These are phyloP conservation scores for Euphorbia celastroides DNA, from an alignment of 441 rosid genomes.

Conservation along the genomic window DNA sequence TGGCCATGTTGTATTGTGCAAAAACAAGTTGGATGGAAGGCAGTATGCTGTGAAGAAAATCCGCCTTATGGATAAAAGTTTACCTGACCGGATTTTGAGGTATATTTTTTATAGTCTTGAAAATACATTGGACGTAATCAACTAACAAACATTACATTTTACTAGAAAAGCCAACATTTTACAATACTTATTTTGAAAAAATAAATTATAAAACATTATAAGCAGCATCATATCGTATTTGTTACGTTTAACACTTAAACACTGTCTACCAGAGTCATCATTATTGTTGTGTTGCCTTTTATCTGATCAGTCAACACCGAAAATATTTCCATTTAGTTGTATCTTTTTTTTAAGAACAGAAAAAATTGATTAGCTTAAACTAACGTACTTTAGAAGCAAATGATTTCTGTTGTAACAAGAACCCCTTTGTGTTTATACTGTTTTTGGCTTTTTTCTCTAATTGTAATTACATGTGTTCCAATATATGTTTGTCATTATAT, in stretches of 20 bases:
- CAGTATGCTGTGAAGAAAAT: conserved; percentile 98
- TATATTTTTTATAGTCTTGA: conserved; percentile 26
- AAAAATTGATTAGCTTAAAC: too few relatives aligned
- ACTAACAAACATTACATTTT: not conserved
- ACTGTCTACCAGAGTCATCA: too few relatives aligned
- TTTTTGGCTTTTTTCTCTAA: too few relatives aligned
- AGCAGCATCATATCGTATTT: not conserved
- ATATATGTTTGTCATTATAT: too few relatives aligned
- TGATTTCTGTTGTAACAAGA: too few relatives aligned
- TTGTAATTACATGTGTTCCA: too few relatives aligned
- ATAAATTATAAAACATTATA: not conserved
- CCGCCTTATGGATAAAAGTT: conserved; percentile 81
- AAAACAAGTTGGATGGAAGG: conserved; percentile 98
- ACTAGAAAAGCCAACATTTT: not conserved
- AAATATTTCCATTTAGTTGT: too few relatives aligned
- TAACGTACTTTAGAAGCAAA: too few relatives aligned
- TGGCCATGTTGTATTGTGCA: conserved; percentile 90
- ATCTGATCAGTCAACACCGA: too few relatives aligned
- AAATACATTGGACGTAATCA: conserved; percentile 10
- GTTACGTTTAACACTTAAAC: not conserved
- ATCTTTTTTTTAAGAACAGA: too few relatives aligned
- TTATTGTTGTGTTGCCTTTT: too few relatives aligned
- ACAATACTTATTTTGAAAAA: not conserved
- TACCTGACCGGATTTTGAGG: conserved; percentile 84
- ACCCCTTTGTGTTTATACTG: too few relatives aligned